Conservation (phyloP, 2,329 filamentous ascomycete species). For the Tolypocladium amazonense region DNA sequence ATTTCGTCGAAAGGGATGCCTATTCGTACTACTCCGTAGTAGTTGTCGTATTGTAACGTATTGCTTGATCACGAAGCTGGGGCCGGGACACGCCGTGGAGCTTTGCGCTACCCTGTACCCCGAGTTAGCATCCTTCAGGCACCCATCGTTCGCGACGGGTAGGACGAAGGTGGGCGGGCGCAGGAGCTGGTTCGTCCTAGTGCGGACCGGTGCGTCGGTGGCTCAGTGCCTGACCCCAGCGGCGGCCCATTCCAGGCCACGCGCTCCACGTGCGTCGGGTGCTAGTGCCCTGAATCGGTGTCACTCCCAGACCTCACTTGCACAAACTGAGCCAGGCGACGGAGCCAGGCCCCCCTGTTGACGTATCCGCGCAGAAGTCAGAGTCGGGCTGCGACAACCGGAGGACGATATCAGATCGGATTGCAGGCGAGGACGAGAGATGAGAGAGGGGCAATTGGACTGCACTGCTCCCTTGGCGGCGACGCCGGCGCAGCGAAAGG, state of each 20-base stretch:
- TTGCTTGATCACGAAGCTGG: neutral
- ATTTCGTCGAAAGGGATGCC: neutral
- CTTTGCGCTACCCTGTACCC: neutral
- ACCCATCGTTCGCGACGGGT: neutral
- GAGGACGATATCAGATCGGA: neutral
- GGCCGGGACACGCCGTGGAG: neutral
- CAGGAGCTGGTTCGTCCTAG: neutral
- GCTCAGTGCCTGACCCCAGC: neutral
- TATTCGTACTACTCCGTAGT: too few relatives aligned
- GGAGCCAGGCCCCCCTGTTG: neutral
- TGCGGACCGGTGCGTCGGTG: neutral
- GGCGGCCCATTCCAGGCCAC: neutral
- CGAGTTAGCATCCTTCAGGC: neutral
- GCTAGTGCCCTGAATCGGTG: neutral
- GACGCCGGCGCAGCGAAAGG: neutral
- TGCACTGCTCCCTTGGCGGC: neutral
- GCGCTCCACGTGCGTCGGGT: neutral
- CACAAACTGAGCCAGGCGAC: neutral
- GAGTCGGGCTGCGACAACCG: neutral
- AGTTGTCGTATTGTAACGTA: too few relatives aligned
- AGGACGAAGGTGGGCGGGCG: neutral
- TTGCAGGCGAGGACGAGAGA: neutral
- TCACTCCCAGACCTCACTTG: neutral
- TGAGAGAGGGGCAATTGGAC: neutral
- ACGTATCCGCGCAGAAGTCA: neutral